Percentiles rank a stretch among this genome's conserved stretches.
Conservation (phyloP, 148 eudicot species). For the Heliosperma pusillum region DNA sequence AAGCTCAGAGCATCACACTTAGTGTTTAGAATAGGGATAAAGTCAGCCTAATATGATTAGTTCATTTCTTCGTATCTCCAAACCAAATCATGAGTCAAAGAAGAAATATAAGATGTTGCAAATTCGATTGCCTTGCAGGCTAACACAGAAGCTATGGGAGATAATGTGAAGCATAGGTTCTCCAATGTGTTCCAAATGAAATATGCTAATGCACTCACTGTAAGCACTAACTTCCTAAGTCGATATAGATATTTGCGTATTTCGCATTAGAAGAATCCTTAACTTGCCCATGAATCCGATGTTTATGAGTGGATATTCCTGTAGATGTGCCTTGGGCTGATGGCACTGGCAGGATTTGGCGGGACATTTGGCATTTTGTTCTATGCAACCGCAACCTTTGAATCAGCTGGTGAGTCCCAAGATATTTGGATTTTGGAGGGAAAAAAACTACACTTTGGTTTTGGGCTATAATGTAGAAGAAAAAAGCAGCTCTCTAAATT, state of each 20-base stretch:
- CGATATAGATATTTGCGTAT: no score
- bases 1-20: no score
- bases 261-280: no score
- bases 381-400: conserved; percentile 51
- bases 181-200: conserved; percentile 37
- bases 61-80: no score
- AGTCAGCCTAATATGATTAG: no score
- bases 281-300: not conserved
- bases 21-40: no score
- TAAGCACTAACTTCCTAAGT: conserved; percentile 21
- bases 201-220: conserved; percentile 49
- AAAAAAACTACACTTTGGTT: no score
- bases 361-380: conserved; percentile 48
- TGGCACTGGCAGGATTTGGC: conserved; percentile 44
- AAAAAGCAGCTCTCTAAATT: not conserved
- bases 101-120: not conserved
- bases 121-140: conserved; percentile 27
- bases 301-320: not conserved
- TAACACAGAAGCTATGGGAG: conserved; percentile 27
- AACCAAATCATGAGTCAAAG: no score
- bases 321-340: conserved; percentile 58
- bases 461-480: no score
- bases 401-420: conserved; percentile 46
- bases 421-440: not conserved
- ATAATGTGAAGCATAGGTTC: conserved; percentile 30